These are phyloP conservation scores for Podila clonocystis DNA, from an alignment of 192 early-diverging fungal genomes.

Conservation along the genomic window DNA sequence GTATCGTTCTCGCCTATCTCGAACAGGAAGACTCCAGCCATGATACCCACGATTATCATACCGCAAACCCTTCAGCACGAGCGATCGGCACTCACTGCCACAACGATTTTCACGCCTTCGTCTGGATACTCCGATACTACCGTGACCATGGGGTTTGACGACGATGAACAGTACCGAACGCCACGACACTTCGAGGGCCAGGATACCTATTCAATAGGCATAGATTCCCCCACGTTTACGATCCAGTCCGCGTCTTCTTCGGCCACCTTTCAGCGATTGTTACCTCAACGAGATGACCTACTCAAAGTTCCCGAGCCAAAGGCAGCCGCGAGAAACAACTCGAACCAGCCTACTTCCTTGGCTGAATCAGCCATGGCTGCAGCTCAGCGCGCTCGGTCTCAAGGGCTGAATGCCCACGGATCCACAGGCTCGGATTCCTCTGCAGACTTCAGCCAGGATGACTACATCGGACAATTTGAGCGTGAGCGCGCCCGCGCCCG, in stretches of 20 bases:
- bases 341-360: background rate
- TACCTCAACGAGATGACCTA: too few relatives aligned
- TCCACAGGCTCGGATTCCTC: constrained; percentile 4
- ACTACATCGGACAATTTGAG: constrained; percentile 43
- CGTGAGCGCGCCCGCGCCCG: constrained; percentile 11
- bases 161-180: too few relatives aligned
- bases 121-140: constrained; percentile 9
- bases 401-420: background rate
- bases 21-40: constrained; percentile 13
- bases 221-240: too few relatives aligned
- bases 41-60: constrained; percentile 35
- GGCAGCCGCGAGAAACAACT: background rate
- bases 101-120: background rate
- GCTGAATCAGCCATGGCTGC: constrained; percentile 23
- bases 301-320: background rate
- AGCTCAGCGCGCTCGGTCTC: background rate
- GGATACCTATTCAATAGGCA: too few relatives aligned
- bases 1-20: constrained; percentile 10
- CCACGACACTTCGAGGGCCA: too few relatives aligned
- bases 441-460: background rate
- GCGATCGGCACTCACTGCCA: constrained; percentile 10
- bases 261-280: too few relatives aligned
- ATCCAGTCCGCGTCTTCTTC: too few relatives aligned
- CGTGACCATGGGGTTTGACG: background rate
- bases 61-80: constrained; percentile 5